Base-by-base conservation (phyloP, 2,329 filamentous ascomycete species). In the Sporothrix humicola region DNA sequence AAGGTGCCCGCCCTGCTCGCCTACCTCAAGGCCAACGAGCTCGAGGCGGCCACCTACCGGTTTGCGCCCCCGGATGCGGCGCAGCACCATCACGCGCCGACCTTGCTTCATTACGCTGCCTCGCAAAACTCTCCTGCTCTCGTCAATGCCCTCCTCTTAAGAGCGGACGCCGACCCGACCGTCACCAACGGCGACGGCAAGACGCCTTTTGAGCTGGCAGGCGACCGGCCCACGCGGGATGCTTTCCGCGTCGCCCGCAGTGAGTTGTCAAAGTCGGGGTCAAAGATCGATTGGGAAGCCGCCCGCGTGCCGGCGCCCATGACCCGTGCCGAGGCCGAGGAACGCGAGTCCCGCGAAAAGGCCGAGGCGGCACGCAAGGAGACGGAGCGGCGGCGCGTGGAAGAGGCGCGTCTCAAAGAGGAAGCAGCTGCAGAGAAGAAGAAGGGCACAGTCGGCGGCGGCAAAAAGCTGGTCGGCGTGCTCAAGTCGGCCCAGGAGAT, bases 171-270 rank as follows among this genome's bases (percentile, higher is more conserved):
- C 1, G 89, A 97, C 78, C 96, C 96, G 0, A 90, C 90, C 0
- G 72, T 91, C 1, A 81, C 82, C 37, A 97, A 92, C 79, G 84
- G 81, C 2, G 94, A 98, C 75, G 92, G 92, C n/a, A 94, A 92
- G 80, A 92, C 93, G 0, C 83, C 96, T 0, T 98, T 97, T 80
- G 94, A 97, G 72, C 87, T 99, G 0, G 90, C 93, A 0, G 94
- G 95, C 58, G 94, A 98, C 80, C 89, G 94, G 4, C 83, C 91
- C 1, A 98, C 95, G 0, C 90, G 95, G 1, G 95, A 98, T 79
- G 93, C 95, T 0, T 99, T 99, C 83, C 92, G 96, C 1, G 89
- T 98, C 1, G 94, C 94, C 3, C 92, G 96, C 7, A 87, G 89
- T 46, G 92, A 97, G 79, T 85, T 98, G 1, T 92, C 76, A 98